phyloP scores from a whole-genome alignment of 2,329 filamentous ascomycete genomes.

The Aplosporella prunicola region DNA sequence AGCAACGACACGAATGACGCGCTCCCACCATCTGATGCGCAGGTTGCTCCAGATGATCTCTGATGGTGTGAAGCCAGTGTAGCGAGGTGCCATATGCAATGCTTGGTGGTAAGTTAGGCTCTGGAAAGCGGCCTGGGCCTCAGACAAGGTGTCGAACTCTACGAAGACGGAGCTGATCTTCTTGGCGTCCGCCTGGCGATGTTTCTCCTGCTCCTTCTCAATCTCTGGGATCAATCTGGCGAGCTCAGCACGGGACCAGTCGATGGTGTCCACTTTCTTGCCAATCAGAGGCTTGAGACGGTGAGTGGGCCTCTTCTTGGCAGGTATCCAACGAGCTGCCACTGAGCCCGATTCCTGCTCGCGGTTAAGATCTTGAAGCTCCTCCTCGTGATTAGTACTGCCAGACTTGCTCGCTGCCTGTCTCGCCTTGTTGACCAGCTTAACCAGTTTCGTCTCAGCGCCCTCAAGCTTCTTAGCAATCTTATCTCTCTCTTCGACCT shows the following conservation, averaged over 20 bases:
- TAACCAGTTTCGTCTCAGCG: constrained; percentile 8
- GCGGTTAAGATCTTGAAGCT: constrained; percentile 7
- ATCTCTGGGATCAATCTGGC: constrained; percentile 7
- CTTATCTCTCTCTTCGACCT: constrained; percentile 8
- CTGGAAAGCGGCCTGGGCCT: constrained; percentile 81
- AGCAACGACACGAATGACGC: constrained; percentile 60
- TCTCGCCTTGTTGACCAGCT: constrained; percentile 5
- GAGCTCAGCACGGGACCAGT: constrained; percentile 9
- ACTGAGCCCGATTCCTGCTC: constrained; percentile 1
- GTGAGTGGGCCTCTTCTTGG: constrained; percentile 9
- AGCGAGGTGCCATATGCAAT: constrained; percentile 76
- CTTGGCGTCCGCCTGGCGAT: not conserved
- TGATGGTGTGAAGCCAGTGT: constrained; percentile 69
- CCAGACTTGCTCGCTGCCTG: constrained; percentile 1
- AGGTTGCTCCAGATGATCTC: constrained; percentile 87
- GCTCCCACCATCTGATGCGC: constrained; percentile 77
- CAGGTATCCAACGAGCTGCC: constrained; percentile 7
- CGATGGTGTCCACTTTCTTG: constrained; percentile 11
- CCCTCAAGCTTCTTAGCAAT: constrained; percentile 7
- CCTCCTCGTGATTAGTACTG: constrained; percentile 2
- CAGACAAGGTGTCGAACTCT: constrained; percentile 73
- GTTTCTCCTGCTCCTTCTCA: constrained; percentile 6
- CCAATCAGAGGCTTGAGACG: constrained; percentile 9
- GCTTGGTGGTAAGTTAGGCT: constrained; percentile 78
- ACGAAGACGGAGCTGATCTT: constrained; percentile 62